Evolutionary conservation across 1,284 basidiomycete species (phyloP), one percentile per base, ranked within the genome.

Genomic region (Cryptococcus sp.): DNA sequence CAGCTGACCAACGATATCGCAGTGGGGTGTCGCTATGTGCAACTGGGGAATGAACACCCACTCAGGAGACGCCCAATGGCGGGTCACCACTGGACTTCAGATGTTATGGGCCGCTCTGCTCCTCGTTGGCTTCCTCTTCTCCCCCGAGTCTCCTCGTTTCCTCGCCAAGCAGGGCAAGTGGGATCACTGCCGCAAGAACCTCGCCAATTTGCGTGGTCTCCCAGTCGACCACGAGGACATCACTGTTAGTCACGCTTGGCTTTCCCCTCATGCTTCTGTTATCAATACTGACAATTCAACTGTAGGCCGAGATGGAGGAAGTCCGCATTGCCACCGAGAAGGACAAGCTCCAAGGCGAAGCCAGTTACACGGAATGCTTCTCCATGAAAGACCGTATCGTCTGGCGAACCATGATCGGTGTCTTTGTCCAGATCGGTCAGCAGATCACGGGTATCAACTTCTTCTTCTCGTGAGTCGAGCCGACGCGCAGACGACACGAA

Each of bases 111-210:
- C 73, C 31, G 63, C 67, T 58, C 48, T 75, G 17, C 73, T 80
- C 49, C 66, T 78, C 39, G 27, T 78, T 64, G 80, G 79, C 2
- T 80, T 80, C 61, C 47, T 74, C 59, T 61, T 80, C 49, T 75
- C 72, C 13, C 80, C 78, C 47, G 80, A 81, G 63, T 78, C 77
- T 3, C 80, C 80, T 7, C 66, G 76, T 7, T 81, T 77, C 76
- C 73, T 78, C 27, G 76, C 79, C 50, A 74, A 73, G 64, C 68
- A 74, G 55, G 78, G 74, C 38, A 68, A 71, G 53, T 71, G 74
- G 70, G 77, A 78, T 31, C 62, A 76, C 48, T 77, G 75, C 27
- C 70, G 76, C 35, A 66, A 70, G 57, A 78, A 77, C 59, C 66
- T 81, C 19, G 74, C 76, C 53, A 76, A 72, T 54, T 73, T 81